phyloP scores from a whole-genome alignment of 805 yeast genomes.

The Wilhelminamyces savonicus region DNA sequence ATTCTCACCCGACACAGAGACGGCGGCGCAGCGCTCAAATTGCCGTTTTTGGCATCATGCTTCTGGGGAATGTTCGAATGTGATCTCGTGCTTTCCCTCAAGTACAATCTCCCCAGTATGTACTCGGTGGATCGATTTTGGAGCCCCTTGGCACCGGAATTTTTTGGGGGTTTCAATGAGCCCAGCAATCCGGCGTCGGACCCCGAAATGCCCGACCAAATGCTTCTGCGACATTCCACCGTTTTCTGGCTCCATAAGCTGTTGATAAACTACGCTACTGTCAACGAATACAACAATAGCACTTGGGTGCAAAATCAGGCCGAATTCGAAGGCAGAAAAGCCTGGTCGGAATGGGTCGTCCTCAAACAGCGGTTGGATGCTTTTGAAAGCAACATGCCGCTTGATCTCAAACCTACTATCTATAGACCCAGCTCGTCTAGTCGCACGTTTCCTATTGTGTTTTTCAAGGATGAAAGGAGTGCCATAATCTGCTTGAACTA shows the following conservation, averaged over 20 bases:
- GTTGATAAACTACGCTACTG: conserved; percentile 17
- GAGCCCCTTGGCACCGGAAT: conserved; percentile 26
- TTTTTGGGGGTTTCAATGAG: conserved; percentile 11
- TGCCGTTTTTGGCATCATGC: conserved; percentile 26
- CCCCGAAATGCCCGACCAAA: too few species aligned
- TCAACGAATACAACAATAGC: conserved; percentile 23
- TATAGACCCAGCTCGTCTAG: conserved; percentile 17
- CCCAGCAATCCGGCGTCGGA: too few species aligned
- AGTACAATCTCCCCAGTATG: conserved; percentile 24
- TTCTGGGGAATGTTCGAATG: conserved; percentile 32
- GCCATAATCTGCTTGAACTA: conserved; percentile 26
- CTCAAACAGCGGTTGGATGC: conserved; percentile 21
- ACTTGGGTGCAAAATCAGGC: conserved; percentile 19
- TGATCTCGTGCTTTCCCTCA: conserved; percentile 29
- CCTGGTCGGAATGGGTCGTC: conserved; percentile 20
- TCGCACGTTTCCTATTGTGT: conserved; percentile 25
- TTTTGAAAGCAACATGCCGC: conserved; percentile 23
- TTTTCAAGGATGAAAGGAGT: conserved; percentile 28
- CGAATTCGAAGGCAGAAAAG: conserved; percentile 17
- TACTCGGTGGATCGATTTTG: conserved; percentile 26
- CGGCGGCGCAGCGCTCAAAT: too few species aligned
- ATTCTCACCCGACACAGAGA: too few species aligned
- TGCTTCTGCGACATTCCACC: too few species aligned
- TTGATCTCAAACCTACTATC: conserved; percentile 24
- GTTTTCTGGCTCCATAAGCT: conserved; percentile 34